A percentile compares a stretch with the other conserved stretches of the same genome.
Conservation (phyloP, 1,284 basidiomycete species). For the Thelephora terrestris region DNA sequence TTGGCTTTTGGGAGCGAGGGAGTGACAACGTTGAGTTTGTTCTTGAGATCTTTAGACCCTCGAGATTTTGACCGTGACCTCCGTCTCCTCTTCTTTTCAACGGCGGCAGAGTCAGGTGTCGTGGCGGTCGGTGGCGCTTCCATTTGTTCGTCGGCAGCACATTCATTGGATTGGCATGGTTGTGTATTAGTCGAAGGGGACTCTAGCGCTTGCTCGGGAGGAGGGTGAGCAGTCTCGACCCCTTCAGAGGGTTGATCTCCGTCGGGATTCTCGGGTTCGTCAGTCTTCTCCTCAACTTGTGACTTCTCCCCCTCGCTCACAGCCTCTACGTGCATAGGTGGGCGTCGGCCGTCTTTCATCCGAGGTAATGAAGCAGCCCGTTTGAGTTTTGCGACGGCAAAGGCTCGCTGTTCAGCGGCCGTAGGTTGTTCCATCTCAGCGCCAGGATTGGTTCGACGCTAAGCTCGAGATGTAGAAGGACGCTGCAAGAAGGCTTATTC, state of each 20-base stretch:
- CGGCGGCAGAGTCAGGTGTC: background rate
- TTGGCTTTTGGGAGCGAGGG: constrained; percentile 27
- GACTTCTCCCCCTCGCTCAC: constrained; percentile 67
- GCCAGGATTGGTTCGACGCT: no score
- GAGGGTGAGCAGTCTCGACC: constrained; percentile 18
- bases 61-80: constrained; percentile 68
- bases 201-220: constrained; percentile 11
- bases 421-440: constrained; percentile 32
- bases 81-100: constrained; percentile 26
- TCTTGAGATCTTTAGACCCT: constrained; percentile 62
- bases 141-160: constrained; percentile 16
- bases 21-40: constrained; percentile 36
- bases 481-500: no score
- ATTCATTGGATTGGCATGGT: constrained; percentile 11
- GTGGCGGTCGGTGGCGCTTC: constrained; percentile 17
- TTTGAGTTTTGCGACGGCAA: constrained; percentile 82
- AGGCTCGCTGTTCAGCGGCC: constrained; percentile 64
- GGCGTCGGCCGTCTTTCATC: constrained; percentile 77
- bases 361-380: constrained; percentile 82
- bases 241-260: constrained; percentile 12
- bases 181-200: background rate
- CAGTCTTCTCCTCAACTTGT: constrained; percentile 22
- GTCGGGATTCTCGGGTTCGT: constrained; percentile 17
- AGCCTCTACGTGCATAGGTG: constrained; percentile 71
- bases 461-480: no score